Percentiles rank a stretch among this genome's conserved stretches.
These are phyloP conservation scores for Trichoderma erinaceum DNA, from an alignment of 495 filamentous ascomycete genomes.

Conservation along the genomic window DNA sequence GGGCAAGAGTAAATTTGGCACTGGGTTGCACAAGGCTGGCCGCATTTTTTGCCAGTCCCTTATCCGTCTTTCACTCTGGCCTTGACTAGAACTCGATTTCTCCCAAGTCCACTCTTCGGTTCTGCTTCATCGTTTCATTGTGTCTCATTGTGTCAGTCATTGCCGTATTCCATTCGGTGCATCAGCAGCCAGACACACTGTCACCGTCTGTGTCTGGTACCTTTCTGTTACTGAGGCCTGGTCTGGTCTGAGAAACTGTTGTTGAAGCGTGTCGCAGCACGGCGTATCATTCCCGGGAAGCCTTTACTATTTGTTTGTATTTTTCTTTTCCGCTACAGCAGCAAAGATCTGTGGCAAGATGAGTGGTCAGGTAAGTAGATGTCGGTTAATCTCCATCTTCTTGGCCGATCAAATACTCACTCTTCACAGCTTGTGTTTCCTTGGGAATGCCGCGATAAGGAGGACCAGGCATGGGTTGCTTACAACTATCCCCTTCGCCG, in stretches of 20 bases:
- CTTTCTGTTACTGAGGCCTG: not conserved
- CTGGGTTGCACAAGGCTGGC: not conserved
- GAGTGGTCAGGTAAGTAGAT: not conserved
- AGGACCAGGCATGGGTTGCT: conserved; percentile 34
- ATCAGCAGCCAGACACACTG: not conserved
- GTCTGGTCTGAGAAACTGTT: not conserved
- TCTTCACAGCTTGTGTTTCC: conserved; percentile 21
- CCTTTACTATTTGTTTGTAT: no score
- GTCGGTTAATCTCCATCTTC: not conserved
- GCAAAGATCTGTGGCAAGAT: not conserved
- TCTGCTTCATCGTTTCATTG: not conserved
- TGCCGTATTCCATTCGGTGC: not conserved
- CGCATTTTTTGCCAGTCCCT: not conserved
- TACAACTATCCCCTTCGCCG: conserved; percentile 36
- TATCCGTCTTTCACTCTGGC: not conserved
- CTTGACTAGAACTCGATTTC: not conserved
- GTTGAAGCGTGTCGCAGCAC: not conserved
- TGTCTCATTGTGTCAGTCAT: not conserved
- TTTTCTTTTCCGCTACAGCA: not conserved
- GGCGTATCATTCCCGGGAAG: not conserved
- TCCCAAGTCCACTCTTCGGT: not conserved
- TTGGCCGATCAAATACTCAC: not conserved
- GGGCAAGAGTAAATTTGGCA: not conserved
- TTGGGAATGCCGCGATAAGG: conserved; percentile 38
- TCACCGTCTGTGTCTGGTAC: not conserved